Evolutionary conservation across 306 rosid species (phyloP).

Genomic region (Castanea sativa): DNA sequence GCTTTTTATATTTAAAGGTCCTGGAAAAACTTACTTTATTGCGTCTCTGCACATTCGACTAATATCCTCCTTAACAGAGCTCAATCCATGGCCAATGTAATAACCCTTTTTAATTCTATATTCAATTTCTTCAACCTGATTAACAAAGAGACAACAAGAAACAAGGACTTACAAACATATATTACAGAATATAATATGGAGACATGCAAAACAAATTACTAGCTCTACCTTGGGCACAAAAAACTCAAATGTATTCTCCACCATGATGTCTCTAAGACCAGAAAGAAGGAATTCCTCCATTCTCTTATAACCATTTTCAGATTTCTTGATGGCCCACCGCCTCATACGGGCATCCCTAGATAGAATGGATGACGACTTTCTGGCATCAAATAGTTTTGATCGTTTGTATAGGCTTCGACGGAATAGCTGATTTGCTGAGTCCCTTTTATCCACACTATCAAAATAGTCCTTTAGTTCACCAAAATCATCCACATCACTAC

Average conservation of each 20-base stretch:
- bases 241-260: conserved; percentile 72
- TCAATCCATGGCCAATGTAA: conserved; percentile 82
- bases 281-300: conserved; percentile 91
- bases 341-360: conserved; percentile 99
- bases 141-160: conserved; percentile 15
- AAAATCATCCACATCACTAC: conserved; percentile 66
- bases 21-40: conserved; percentile 60
- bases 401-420: conserved; percentile 88
- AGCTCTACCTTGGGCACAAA: conserved; percentile 83
- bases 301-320: conserved; percentile 90
- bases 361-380: conserved; percentile 92
- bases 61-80: conserved; percentile 88
- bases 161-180: conserved; percentile 1
- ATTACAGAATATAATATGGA: neutral
- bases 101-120: conserved; percentile 75
- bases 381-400: conserved; percentile 91
- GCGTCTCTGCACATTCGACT: conserved; percentile 98
- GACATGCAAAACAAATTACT: neutral
- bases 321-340: conserved; percentile 91
- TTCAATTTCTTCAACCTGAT: conserved; percentile 95
- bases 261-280: conserved; percentile 86
- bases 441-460: conserved; percentile 95
- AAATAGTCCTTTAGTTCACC: conserved; percentile 90
- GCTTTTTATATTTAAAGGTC: neutral
- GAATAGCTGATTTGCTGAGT: conserved; percentile 72